Percentiles rank a stretch among this genome's conserved stretches.
Conservation (phyloP, 306 rosid genomes). For the Cucurbita moschata region DNA sequence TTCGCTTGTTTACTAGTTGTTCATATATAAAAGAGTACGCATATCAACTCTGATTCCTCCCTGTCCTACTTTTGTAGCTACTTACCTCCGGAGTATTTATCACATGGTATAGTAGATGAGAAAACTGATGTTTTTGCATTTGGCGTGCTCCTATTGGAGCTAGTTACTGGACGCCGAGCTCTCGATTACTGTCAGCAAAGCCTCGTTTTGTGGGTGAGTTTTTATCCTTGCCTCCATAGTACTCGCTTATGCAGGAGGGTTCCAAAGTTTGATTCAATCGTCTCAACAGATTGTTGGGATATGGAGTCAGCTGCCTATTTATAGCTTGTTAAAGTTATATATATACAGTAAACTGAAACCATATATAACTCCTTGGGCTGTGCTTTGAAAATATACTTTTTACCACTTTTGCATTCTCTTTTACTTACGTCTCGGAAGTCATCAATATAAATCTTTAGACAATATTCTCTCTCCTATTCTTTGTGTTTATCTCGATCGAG, state of each 20-base stretch:
- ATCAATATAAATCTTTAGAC: no score
- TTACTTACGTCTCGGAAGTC: no score
- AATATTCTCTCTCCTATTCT: no score
- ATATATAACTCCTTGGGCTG: no score
- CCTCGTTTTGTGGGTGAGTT: slow-evolving; percentile 83
- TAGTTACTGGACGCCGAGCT: slow-evolving; percentile 83
- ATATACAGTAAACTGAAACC: no score
- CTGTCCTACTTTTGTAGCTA: slow-evolving; percentile 27
- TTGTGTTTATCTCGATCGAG: no score
- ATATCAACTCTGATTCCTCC: background rate
- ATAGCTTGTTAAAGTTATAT: no score
- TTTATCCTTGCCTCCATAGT: background rate
- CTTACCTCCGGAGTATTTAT: slow-evolving; percentile 84
- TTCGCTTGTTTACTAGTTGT: background rate
- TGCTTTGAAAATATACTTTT: no score
- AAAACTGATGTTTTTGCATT: slow-evolving; percentile 88
- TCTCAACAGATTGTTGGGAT: background rate
- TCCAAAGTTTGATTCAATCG: background rate
- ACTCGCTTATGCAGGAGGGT: background rate
- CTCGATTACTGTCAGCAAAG: slow-evolving; percentile 92
- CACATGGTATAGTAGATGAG: slow-evolving; percentile 92
- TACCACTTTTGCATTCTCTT: no score
- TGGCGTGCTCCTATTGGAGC: slow-evolving; percentile 77
- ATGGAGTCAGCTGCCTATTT: no score
- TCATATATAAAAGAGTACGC: background rate